Conservation (phyloP, 192 early-diverging fungal species). For the Coemansia sp. region DNA sequence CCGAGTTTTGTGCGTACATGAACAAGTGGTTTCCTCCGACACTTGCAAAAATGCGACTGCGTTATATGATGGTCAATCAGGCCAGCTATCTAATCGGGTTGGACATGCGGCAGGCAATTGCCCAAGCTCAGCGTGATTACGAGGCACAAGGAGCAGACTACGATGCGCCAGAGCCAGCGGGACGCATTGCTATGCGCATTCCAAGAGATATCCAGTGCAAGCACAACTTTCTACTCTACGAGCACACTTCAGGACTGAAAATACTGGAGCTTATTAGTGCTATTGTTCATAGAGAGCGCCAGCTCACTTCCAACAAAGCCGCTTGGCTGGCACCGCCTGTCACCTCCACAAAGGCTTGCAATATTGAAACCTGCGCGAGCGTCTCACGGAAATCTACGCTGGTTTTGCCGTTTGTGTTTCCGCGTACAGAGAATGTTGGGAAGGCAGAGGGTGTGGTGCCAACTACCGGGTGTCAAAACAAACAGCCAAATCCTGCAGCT, state of each 20-base stretch:
- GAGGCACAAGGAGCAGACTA: not conserved
- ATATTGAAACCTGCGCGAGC: too few relatives aligned
- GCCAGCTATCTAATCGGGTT: not conserved
- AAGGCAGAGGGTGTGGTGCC: too few relatives aligned
- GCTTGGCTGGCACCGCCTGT: too few relatives aligned
- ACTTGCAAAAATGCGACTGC: not conserved
- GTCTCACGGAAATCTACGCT: too few relatives aligned
- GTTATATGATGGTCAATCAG: not conserved
- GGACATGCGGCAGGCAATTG: slow-evolving; percentile 2
- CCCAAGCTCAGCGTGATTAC: not conserved
- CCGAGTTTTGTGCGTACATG: not conserved
- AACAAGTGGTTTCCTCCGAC: not conserved
- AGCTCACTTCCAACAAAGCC: too few relatives aligned
- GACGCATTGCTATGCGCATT: not conserved
- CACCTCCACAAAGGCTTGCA: too few relatives aligned
- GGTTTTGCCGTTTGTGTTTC: too few relatives aligned
- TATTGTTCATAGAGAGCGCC: not conserved
- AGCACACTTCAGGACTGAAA: not conserved
- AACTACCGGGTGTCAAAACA: too few relatives aligned
- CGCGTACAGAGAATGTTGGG: too few relatives aligned
- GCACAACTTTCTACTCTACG: not conserved
- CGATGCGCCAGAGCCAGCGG: slow-evolving; percentile 3
- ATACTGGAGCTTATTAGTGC: not conserved
- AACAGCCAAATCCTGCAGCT: too few relatives aligned
- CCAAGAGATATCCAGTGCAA: not conserved